Conservation (phyloP, 2,329 filamentous ascomycete species). For the Penicillium decumbens region DNA sequence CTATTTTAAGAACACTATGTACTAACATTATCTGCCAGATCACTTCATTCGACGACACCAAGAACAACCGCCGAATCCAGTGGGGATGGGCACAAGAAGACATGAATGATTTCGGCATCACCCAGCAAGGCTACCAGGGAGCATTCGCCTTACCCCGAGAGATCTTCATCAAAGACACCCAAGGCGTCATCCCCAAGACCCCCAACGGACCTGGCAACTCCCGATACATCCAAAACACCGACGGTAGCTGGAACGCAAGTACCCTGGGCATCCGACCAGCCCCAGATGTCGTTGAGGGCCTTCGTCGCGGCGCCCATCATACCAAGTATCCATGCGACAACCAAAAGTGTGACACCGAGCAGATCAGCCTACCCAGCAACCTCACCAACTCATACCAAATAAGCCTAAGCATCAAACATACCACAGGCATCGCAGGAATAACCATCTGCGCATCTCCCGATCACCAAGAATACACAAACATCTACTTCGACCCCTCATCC, state of each 20-base stretch:
- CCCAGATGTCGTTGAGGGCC: slow-evolving; percentile 9
- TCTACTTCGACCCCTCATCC: slow-evolving; percentile 12
- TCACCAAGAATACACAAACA: slow-evolving; percentile 14
- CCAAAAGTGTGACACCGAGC: neutral
- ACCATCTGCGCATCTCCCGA: slow-evolving; percentile 11
- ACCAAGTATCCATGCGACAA: slow-evolving; percentile 7
- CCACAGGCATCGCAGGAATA: slow-evolving; percentile 8
- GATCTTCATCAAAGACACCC: slow-evolving; percentile 13
- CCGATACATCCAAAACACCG: slow-evolving; percentile 7
- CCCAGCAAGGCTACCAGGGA: slow-evolving; percentile 15
- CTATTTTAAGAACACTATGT: neutral
- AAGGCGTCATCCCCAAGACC: slow-evolving; percentile 1
- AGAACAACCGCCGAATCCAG: slow-evolving; percentile 16
- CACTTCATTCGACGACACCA: slow-evolving; percentile 13
- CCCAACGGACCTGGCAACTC: slow-evolving; percentile 3
- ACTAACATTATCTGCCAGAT: slow-evolving; percentile 4
- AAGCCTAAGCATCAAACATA: slow-evolving; percentile 6
- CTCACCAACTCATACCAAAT: slow-evolving; percentile 11
- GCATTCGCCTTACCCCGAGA: slow-evolving; percentile 10
- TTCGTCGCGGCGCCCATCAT: slow-evolving; percentile 6
- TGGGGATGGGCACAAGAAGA: slow-evolving; percentile 17
- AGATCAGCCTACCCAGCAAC: slow-evolving; percentile 1
- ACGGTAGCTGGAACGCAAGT: slow-evolving; percentile 15
- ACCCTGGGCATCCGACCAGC: slow-evolving; percentile 14
- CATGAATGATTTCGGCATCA: slow-evolving; percentile 11